Conservation (phyloP, 2,329 filamentous ascomycete genomes). For the Cladophialophora chaetospira region DNA sequence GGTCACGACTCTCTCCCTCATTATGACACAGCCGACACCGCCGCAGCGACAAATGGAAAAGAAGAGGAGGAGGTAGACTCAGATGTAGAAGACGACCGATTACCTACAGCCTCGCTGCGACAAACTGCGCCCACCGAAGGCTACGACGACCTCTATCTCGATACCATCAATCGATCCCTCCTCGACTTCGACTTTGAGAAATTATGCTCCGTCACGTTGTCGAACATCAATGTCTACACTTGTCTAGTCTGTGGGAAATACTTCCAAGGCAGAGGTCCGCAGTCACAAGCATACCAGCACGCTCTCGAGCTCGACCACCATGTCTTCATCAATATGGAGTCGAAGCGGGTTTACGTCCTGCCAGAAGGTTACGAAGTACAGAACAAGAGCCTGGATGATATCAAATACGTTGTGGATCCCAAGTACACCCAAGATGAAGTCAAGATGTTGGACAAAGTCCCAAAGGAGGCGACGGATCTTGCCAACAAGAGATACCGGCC, state of each 20-base stretch:
- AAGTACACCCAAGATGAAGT: slow-evolving; percentile 81
- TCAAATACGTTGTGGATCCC: slow-evolving; percentile 96
- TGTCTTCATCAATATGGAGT: slow-evolving; percentile 97
- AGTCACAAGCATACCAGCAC: slow-evolving; percentile 97
- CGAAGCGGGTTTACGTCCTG: slow-evolving; percentile 85
- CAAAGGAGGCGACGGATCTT: slow-evolving; percentile 69
- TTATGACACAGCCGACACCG: slow-evolving; percentile 5
- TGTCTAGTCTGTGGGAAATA: slow-evolving; percentile 98
- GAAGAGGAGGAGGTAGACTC: slow-evolving; percentile 38
- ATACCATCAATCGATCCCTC: slow-evolving; percentile 90
- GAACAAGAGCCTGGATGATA: slow-evolving; percentile 92
- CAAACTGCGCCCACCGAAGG: slow-evolving; percentile 80
- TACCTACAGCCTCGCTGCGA: slow-evolving; percentile 51
- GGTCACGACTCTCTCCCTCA: background rate
- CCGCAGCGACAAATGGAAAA: slow-evolving; percentile 29
- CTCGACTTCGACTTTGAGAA: slow-evolving; percentile 99
- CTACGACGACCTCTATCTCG: slow-evolving; percentile 94
- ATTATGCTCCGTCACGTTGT: slow-evolving; percentile 90
- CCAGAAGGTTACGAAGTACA: slow-evolving; percentile 97
- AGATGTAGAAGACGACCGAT: slow-evolving; percentile 42
- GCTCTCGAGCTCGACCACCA: slow-evolving; percentile 93
- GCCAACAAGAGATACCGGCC: slow-evolving; percentile 83
- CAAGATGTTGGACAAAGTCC: slow-evolving; percentile 69
- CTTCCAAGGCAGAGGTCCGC: slow-evolving; percentile 88
- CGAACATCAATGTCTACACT: slow-evolving; percentile 98